Percentiles rank a stretch among this genome's conserved stretches.
These are phyloP conservation scores for Linnemannia schmuckeri DNA, from an alignment of 192 early-diverging fungal genomes.

Conservation along the genomic window DNA sequence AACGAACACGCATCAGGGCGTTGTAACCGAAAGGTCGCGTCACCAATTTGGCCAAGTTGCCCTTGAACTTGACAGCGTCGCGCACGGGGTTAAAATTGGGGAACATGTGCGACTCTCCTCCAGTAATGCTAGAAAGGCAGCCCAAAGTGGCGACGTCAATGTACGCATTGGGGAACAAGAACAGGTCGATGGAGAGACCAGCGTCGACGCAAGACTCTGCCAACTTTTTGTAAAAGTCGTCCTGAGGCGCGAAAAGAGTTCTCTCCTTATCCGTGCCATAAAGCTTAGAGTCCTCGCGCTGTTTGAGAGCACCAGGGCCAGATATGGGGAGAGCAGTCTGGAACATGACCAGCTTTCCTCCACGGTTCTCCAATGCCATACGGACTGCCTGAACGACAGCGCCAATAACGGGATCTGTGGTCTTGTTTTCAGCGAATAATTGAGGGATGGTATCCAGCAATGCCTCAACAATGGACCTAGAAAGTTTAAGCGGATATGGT, in stretches of 20 bases:
- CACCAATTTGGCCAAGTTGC: constrained; percentile 80
- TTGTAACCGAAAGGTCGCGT: constrained; percentile 89
- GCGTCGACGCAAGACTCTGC: constrained; percentile 84
- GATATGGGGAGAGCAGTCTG: constrained; percentile 88
- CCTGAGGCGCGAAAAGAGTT: constrained; percentile 87
- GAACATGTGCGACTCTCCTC: constrained; percentile 88
- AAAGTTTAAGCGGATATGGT: not conserved
- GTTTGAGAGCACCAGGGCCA: constrained; percentile 90
- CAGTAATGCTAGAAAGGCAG: constrained; percentile 83
- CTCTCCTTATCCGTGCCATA: constrained; percentile 95
- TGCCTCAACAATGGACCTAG: constrained; percentile 79
- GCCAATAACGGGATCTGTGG: constrained; percentile 82
- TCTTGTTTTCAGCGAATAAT: constrained; percentile 86
- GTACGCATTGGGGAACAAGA: constrained; percentile 90
- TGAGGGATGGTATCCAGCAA: constrained; percentile 86
- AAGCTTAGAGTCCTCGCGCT: constrained; percentile 90
- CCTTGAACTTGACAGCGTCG: constrained; percentile 79
- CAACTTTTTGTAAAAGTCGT: constrained; percentile 87
- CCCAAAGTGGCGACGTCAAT: constrained; percentile 93
- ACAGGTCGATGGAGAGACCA: constrained; percentile 91
- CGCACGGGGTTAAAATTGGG: constrained; percentile 82
- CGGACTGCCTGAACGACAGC: constrained; percentile 83
- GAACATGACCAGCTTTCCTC: constrained; percentile 93
- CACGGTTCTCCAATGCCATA: constrained; percentile 79
- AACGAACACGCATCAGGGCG: constrained; percentile 88